Percentiles rank a stretch among this genome's conserved stretches.
phyloP scores from a whole-genome alignment of 306 rosid genomes.

The Trifolium dubium region DNA sequence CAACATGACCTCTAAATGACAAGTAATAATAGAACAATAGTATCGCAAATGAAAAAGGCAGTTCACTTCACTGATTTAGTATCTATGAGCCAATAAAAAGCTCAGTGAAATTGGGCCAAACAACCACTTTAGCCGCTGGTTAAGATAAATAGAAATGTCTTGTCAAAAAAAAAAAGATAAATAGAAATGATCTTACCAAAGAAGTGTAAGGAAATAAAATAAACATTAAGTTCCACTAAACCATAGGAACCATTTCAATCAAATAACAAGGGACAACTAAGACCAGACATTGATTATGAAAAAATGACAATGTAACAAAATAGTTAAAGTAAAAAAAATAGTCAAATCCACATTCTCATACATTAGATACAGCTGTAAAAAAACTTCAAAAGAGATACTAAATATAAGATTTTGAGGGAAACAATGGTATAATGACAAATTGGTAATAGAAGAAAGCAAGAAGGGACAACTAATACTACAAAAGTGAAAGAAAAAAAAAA shows the following conservation, averaged over 20 bases:
- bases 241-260: conserved; percentile 16
- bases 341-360: conserved; percentile 3
- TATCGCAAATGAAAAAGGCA: conserved; percentile 13
- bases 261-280: conserved; percentile 10
- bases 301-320: conserved; percentile 4
- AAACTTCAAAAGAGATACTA: conserved; percentile 1
- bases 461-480: too few relatives aligned
- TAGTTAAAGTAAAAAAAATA: background rate
- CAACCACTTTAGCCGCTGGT: conserved; percentile 10
- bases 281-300: background rate
- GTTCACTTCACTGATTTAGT: conserved; percentile 15
- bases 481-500: too few relatives aligned
- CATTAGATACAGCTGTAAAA: conserved; percentile 5
- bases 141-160: too few relatives aligned
- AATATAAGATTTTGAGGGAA: conserved; percentile 14
- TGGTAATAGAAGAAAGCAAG: background rate
- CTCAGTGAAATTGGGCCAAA: conserved; percentile 5
- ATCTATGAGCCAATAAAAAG: conserved; percentile 12
- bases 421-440: conserved; percentile 2
- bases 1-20: background rate
- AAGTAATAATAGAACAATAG: conserved; percentile 6
- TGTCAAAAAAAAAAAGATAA: too few relatives aligned
- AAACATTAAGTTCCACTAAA: conserved; percentile 12
- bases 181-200: conserved; percentile 7
- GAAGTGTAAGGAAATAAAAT: conserved; percentile 14